phyloP scores from a whole-genome alignment of 2,329 filamentous ascomycete species.

The Ophiocordyceps camponoti-saundersi region DNA sequence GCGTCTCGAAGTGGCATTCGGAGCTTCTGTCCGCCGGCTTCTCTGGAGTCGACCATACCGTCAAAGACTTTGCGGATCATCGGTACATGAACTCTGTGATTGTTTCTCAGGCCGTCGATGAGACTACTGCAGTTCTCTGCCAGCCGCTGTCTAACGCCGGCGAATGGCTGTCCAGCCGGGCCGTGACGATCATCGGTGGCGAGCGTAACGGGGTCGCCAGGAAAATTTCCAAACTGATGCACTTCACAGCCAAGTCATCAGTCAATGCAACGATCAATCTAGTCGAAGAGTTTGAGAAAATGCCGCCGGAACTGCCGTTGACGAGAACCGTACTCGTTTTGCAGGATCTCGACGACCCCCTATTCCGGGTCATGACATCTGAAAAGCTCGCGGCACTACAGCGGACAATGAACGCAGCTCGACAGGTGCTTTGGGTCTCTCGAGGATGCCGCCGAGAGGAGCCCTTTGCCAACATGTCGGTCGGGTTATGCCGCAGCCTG shows the following conservation, averaged over 20 bases:
- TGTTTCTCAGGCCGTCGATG: conserved; percentile 5
- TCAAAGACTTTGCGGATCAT: not conserved
- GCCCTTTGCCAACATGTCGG: conserved; percentile 6
- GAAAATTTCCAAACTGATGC: not conserved
- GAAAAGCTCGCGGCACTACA: conserved; percentile 6
- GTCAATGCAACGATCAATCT: not conserved
- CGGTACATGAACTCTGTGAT: conserved; percentile 7
- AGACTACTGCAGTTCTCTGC: conserved; percentile 1
- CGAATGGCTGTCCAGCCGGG: not conserved
- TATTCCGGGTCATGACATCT: conserved; percentile 17
- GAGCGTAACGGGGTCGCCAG: conserved; percentile 4
- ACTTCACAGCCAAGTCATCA: not conserved
- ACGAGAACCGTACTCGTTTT: conserved; percentile 1
- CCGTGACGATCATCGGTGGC: not conserved
- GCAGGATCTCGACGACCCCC: conserved; percentile 5
- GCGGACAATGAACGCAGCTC: conserved; percentile 4
- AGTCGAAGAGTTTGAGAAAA: conserved; percentile 1
- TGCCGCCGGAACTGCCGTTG: conserved; percentile 3
- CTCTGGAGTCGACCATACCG: conserved; percentile 2
- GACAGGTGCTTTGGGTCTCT: conserved; percentile 9
- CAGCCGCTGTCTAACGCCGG: not conserved
- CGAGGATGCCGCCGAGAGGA: conserved; percentile 5
- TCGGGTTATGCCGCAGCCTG: conserved; percentile 2
- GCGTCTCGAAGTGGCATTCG: conserved; percentile 1
- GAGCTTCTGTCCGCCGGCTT: conserved; percentile 1